phyloP scores from a whole-genome alignment of 352 stramenopile species.

The Globisporangium orthogonon region DNA sequence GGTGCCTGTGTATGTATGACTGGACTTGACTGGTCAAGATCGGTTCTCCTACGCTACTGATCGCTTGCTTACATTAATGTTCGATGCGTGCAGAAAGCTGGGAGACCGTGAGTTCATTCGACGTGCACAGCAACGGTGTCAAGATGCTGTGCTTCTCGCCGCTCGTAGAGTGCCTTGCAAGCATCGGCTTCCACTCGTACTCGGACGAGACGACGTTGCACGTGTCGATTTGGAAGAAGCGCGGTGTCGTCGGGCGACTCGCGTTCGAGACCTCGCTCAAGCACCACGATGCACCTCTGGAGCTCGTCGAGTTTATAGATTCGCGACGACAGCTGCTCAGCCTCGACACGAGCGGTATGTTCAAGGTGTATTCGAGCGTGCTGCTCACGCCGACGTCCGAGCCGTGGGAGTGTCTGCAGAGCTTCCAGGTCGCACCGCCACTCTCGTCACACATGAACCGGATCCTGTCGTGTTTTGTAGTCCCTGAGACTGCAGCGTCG shows the following conservation, averaged over 20 bases:
- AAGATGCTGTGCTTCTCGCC: slow-evolving; percentile 39
- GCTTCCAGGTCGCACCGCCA: slow-evolving; percentile 19
- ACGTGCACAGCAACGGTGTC: slow-evolving; percentile 55
- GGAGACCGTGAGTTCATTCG: slow-evolving; percentile 36
- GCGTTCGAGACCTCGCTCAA: slow-evolving; percentile 26
- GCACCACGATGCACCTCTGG: slow-evolving; percentile 29
- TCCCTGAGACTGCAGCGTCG: slow-evolving; percentile 35
- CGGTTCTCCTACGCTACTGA: neutral
- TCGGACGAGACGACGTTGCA: slow-evolving; percentile 59
- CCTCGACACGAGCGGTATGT: slow-evolving; percentile 35
- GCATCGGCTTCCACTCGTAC: slow-evolving; percentile 51
- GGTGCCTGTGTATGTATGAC: no score
- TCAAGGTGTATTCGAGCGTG: slow-evolving; percentile 42
- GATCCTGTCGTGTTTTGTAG: slow-evolving; percentile 18
- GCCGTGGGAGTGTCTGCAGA: slow-evolving; percentile 43
- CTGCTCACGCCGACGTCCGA: slow-evolving; percentile 35
- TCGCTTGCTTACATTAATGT: neutral
- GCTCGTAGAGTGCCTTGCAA: slow-evolving; percentile 46
- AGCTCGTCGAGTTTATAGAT: slow-evolving; percentile 46
- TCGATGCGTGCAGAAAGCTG: slow-evolving; percentile 20
- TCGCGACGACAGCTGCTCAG: slow-evolving; percentile 53
- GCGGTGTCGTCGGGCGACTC: slow-evolving; percentile 20
- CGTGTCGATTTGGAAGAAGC: slow-evolving; percentile 45
- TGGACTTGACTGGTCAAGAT: neutral
- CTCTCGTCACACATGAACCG: slow-evolving; percentile 1